Evolutionary conservation across 371 early-diverging fungal genomes (phyloP).

Genomic region (Phascolomyces articulosus): DNA sequence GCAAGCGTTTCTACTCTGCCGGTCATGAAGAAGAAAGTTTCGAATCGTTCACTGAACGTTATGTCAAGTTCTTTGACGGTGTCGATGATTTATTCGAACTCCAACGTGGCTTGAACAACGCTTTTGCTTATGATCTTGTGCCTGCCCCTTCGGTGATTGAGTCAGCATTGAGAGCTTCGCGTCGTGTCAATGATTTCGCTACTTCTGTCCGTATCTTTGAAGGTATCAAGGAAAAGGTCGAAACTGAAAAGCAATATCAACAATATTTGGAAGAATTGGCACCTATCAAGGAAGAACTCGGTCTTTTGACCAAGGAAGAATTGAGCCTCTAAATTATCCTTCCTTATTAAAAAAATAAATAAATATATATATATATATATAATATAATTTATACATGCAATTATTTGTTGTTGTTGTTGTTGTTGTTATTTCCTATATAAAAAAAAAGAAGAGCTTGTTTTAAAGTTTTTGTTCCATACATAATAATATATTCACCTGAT

Average conservation of each 20-base stretch:
- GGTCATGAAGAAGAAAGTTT: constrained; percentile 78
- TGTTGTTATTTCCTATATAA: no score
- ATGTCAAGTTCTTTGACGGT: constrained; percentile 86
- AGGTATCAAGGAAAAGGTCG: constrained; percentile 89
- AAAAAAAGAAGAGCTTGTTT: no score
- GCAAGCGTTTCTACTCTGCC: constrained; percentile 66
- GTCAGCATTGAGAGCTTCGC: constrained; percentile 88
- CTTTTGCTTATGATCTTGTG: constrained; percentile 95
- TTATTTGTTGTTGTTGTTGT: no score
- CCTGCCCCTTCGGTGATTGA: constrained; percentile 87
- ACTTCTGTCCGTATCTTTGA: constrained; percentile 94
- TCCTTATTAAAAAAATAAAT: not conserved
- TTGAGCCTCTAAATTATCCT: constrained; percentile 62
- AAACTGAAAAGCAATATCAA: constrained; percentile 83
- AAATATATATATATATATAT: not conserved
- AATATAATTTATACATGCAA: no score
- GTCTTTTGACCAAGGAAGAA: constrained; percentile 87
- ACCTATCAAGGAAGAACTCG: constrained; percentile 85
- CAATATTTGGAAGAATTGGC: constrained; percentile 87
- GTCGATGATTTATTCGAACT: constrained; percentile 96
- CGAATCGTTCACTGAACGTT: constrained; percentile 81
- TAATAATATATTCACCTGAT: no score
- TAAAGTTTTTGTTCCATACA: no score
- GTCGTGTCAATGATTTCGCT: constrained; percentile 91
- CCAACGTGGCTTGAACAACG: constrained; percentile 96